These are phyloP conservation scores for Calvatia gigantea DNA, from an alignment of 768 basidiomycete species.

Conservation along the genomic window DNA sequence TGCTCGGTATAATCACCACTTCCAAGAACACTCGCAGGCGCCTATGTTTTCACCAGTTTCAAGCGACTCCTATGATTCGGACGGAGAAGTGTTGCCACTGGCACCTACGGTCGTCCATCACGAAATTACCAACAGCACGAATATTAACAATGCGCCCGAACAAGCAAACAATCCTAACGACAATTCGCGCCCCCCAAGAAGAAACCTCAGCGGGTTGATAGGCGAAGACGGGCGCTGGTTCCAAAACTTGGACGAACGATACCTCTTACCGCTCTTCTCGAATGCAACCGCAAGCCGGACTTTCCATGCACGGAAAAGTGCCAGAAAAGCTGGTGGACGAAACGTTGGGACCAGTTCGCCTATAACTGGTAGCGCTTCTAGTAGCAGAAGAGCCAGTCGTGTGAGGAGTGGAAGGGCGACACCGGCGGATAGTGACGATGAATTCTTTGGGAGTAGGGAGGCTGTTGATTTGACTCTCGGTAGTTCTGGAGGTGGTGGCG, in stretches of 20 bases:
- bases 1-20: slow-evolving; percentile 55
- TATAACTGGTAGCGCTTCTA: neutral
- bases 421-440: slow-evolving; percentile 39
- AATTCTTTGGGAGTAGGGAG: slow-evolving; percentile 24
- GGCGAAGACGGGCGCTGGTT: slow-evolving; percentile 92
- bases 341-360: slow-evolving; percentile 17
- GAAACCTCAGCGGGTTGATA: slow-evolving; percentile 18
- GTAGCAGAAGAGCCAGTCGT: slow-evolving; percentile 12
- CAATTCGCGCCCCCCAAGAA: slow-evolving; percentile 19
- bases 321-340: slow-evolving; percentile 44
- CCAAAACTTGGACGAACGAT: slow-evolving; percentile 92
- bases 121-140: slow-evolving; percentile 5
- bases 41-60: slow-evolving; percentile 66
- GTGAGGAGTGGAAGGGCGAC: slow-evolving; percentile 28
- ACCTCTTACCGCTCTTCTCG: slow-evolving; percentile 88
- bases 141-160: slow-evolving; percentile 7
- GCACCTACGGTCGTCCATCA: slow-evolving; percentile 45
- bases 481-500: slow-evolving; percentile 14
- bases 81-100: slow-evolving; percentile 75
- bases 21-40: slow-evolving; percentile 14
- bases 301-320: slow-evolving; percentile 70
- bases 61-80: slow-evolving; percentile 76
- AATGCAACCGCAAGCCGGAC: slow-evolving; percentile 87
- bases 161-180: neutral
- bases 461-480: slow-evolving; percentile 41